Evolutionary conservation across 1,284 basidiomycete genomes (phyloP), one percentile per base, ranked within the genome.

Genomic region (Rhodotorula sp.): DNA sequence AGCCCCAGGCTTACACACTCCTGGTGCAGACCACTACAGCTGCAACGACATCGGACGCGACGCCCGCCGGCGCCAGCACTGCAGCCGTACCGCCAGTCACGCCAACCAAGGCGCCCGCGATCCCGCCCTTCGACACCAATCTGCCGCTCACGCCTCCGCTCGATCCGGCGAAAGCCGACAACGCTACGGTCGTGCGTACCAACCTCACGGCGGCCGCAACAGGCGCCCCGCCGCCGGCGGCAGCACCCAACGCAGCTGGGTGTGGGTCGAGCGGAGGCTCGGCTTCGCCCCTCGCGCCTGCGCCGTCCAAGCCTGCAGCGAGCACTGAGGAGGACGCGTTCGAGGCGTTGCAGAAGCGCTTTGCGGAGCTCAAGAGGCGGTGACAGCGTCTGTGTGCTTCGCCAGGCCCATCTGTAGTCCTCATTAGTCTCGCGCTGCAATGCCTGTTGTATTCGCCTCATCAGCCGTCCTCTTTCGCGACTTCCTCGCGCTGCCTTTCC

Each of bases 261-360:
- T 9, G 16, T 14, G 56, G 23, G 9, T 57, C 67, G 10, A 23
- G 52, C 34, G 34, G 34, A 34, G 5, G 34, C n/a, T 21, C 61
- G 19, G 10, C 58, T 3, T 5, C 64, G 44, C 14, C 45, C 25
- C 14, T 44, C 5, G 44, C 61, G 61, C 44, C 60, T 16, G 34
- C 60, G 23, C 49, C 60, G 3, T 49, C 53, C 27, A 25, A 34
- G 41, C 45, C 59, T 9, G 34, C 49, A 2, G 61, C 62, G 45
- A 78, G 74, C 52, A 34, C 34, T 34, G 70, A 82, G 64, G 85
- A 87, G 78, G 89, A 92, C 75, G 90, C 90, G 71, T 91, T 92
- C 77, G 87, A 88, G 55, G 83, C 86, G 17, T 82, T 93, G 64
- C 82, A 87, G 61, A 87, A 86, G 80, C 87, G 91, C 68, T 92